Evolutionary conservation across 2,329 filamentous ascomycete genomes (phyloP).

Genomic region (Tolypocladium tropicale): DNA sequence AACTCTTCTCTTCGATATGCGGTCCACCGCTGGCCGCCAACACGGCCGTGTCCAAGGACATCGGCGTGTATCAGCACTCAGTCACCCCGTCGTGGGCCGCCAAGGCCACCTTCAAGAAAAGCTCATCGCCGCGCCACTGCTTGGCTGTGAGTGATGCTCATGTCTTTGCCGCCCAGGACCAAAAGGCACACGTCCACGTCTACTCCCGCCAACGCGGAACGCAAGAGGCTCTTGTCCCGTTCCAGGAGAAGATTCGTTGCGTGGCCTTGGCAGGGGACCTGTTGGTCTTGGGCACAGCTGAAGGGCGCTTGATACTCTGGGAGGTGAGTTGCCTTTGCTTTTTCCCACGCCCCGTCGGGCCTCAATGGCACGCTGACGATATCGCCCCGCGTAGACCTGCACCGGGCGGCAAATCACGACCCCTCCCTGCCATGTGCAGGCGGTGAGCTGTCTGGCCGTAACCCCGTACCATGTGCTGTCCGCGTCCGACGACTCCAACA

Average conservation of each 20-base stretch:
- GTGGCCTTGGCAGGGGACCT: constrained; percentile 63
- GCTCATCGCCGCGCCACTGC: constrained; percentile 66
- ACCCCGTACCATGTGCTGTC: constrained; percentile 66
- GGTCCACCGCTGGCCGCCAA: constrained; percentile 50
- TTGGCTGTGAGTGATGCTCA: constrained; percentile 74
- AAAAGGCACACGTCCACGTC: constrained; percentile 87
- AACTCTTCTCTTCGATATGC: constrained; percentile 48
- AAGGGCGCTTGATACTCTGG: constrained; percentile 83
- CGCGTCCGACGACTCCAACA: constrained; percentile 75
- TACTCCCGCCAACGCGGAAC: constrained; percentile 77
- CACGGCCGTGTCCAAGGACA: constrained; percentile 61
- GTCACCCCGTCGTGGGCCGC: constrained; percentile 69
- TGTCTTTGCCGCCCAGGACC: constrained; percentile 82
- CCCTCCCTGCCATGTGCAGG: constrained; percentile 67
- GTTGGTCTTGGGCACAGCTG: constrained; percentile 70
- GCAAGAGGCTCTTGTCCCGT: constrained; percentile 80
- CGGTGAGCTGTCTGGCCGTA: constrained; percentile 64
- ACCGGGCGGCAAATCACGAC: constrained; percentile 71
- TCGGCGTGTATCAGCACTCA: constrained; percentile 78
- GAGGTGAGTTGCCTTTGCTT: constrained; percentile 51
- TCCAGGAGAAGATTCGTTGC: constrained; percentile 77
- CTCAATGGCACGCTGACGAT: neutral
- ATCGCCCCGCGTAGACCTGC: constrained; percentile 40
- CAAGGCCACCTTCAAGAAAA: constrained; percentile 82
- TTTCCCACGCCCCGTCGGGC: constrained; percentile 6